Conservation (phyloP, 75 land plant genomes). For the Larix kaempferi region DNA sequence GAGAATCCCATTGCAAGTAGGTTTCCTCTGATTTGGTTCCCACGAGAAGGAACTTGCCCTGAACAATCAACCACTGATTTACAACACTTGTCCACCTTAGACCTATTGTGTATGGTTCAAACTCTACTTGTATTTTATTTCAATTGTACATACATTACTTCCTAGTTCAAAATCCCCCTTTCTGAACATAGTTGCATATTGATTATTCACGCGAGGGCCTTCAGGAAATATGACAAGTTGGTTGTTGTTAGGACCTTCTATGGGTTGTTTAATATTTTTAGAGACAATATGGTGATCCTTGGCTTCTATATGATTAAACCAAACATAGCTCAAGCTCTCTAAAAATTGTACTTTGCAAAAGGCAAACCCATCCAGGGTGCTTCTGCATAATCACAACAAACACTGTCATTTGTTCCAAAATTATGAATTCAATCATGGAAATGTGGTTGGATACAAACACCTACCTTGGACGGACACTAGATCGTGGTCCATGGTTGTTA, state of each 20-base stretch:
- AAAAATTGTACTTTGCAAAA: constrained; percentile 81
- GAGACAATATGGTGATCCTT: constrained; percentile 90
- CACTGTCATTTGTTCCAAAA: constrained; percentile 97
- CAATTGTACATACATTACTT: too few species aligned
- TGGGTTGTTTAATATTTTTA: constrained; percentile 76
- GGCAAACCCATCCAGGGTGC: constrained; percentile 99
- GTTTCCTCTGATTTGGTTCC: too few species aligned
- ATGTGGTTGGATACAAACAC: constrained; percentile 99
- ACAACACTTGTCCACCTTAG: too few species aligned
- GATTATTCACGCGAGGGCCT: constrained; percentile 97
- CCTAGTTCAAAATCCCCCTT: too few species aligned
- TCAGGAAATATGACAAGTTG: constrained; percentile 96
- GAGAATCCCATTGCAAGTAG: too few species aligned
- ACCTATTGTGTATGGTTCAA: too few species aligned
- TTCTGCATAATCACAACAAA: constrained; percentile 99
- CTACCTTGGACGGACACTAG: constrained; percentile 93
- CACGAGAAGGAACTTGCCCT: too few species aligned
- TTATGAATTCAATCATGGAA: constrained; percentile 97
- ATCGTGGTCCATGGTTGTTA: constrained; percentile 96
- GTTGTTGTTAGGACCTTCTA: constrained; percentile 71
- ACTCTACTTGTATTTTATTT: too few species aligned
- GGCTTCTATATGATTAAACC: constrained; percentile 92
- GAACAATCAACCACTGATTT: too few species aligned
- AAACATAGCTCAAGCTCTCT: constrained; percentile 92
- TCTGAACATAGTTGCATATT: constrained; percentile 93